Conservation (phyloP, 768 basidiomycete genomes). For the Mrakia frigida region DNA sequence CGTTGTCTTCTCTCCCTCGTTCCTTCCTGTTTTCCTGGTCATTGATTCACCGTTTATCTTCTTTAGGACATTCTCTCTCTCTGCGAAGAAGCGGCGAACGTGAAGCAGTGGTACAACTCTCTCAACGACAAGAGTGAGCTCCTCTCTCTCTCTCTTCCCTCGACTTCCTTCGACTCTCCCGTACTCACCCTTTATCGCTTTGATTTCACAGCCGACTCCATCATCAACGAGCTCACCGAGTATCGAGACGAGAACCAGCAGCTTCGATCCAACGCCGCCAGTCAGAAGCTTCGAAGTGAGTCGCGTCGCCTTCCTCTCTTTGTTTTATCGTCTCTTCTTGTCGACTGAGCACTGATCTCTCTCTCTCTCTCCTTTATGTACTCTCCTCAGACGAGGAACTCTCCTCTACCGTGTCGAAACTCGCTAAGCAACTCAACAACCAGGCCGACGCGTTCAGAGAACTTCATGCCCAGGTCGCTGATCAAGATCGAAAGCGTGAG, state of each 20-base stretch:
- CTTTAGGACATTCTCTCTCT: constrained; percentile 8
- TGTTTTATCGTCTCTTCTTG: neutral
- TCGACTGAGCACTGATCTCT: no score
- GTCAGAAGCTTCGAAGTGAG: constrained; percentile 15
- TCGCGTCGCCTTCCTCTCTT: neutral
- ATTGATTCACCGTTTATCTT: neutral
- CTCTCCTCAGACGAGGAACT: neutral
- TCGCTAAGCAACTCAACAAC: constrained; percentile 11
- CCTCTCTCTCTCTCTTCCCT: neutral
- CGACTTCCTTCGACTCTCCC: neutral
- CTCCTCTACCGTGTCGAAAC: constrained; percentile 8
- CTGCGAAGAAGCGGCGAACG: constrained; percentile 4
- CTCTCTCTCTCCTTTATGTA: no score
- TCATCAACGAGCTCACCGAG: neutral
- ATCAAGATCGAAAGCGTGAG: neutral
- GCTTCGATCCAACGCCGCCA: neutral
- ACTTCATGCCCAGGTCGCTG: neutral
- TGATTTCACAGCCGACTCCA: neutral
- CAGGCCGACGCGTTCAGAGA: neutral
- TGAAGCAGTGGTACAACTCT: neutral
- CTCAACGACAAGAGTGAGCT: constrained; percentile 1
- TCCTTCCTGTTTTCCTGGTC: no score
- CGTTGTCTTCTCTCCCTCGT: neutral
- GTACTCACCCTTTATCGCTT: neutral
- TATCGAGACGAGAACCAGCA: constrained; percentile 9